These are phyloP conservation scores for Picochlorum sp. DNA, from an alignment of 139 green algal genomes.

Conservation along the genomic window DNA sequence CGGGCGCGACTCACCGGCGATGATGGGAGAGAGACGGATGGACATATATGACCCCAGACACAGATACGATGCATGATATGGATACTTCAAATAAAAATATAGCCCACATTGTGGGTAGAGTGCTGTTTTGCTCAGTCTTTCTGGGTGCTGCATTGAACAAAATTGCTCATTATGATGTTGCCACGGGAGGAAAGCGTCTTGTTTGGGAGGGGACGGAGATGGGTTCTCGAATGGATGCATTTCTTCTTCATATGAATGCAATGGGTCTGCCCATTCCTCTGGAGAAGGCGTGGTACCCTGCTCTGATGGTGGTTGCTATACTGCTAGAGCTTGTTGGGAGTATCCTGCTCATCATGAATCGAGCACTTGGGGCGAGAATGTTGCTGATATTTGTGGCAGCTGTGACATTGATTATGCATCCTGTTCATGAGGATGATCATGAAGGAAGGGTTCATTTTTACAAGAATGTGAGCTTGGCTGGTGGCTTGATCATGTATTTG, in stretches of 20 bases:
- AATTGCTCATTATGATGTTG: neutral
- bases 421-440: neutral
- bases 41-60: too few species aligned
- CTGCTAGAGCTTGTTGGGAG: constrained; percentile 6
- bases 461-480: constrained; percentile 10
- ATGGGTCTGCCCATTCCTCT: neutral
- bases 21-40: neutral
- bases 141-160: neutral
- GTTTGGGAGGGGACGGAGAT: neutral
- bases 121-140: constrained; percentile 14
- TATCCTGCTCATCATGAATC: constrained; percentile 6
- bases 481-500: constrained; percentile 6
- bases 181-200: neutral
- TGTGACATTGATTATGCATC: constrained; percentile 9
- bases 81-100: neutral
- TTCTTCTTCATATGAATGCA: neutral
- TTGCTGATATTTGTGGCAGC: constrained; percentile 8
- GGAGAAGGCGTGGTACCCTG: constrained; percentile 4
- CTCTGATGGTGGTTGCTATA: neutral
- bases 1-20: neutral
- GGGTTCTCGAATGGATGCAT: neutral
- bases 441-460: neutral
- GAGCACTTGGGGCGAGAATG: constrained; percentile 8
- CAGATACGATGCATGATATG: too few species aligned
- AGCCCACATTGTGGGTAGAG: neutral